Base-by-base conservation (phyloP, 2,329 filamentous ascomycete genomes). In the Trematosphaeria pertusa region DNA sequence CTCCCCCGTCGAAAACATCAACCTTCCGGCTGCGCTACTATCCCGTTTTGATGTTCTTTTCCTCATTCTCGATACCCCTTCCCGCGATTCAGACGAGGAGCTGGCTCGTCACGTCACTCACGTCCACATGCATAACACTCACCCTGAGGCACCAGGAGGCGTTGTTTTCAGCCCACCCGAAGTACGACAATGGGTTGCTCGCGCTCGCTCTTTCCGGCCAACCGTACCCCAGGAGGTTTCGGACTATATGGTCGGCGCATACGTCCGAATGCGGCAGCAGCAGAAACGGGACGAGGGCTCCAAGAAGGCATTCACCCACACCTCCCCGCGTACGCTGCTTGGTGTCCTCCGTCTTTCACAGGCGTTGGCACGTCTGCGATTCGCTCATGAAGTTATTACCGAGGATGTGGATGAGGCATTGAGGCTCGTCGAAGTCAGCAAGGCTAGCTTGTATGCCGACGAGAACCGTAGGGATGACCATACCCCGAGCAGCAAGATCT, bases 1-100 rank as follows among this genome's bases (percentile, higher is more conserved):
- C 62, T 97, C 93, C 0, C 94, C 94, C 0, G 92, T 99, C 19
- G 94, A 99, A 73, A 99, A 99, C 74, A 99, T 99, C 76, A 99
- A 99, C 74, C 86, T 99, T 31, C 94, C 94, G n/a, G 94, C 94
- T 14, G 94, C 94, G 15, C 84, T 99, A 15, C 84, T 99, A 43
- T 97, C 93, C 49, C 90, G 94, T 83, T 99, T 99, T 75, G 94
- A 99, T 72, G 83, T 99, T 59, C 84, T 99, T 59, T 99, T 97
- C 81, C 81, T 99, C 36, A 92, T 99, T 63, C 87, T 99, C 48
- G 94, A 99, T 77, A 96, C 91, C 28, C 93, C 94, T 2, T 87
- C 86, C 14, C 88, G 91, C 54, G 94, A 99, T 59, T 82, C 84
- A 0, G 94, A 99, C 66, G 91, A 95, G 67, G 90, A 96, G 73